phyloP scores from a whole-genome alignment of 345 rosid genomes.

The Brassica incana region DNA sequence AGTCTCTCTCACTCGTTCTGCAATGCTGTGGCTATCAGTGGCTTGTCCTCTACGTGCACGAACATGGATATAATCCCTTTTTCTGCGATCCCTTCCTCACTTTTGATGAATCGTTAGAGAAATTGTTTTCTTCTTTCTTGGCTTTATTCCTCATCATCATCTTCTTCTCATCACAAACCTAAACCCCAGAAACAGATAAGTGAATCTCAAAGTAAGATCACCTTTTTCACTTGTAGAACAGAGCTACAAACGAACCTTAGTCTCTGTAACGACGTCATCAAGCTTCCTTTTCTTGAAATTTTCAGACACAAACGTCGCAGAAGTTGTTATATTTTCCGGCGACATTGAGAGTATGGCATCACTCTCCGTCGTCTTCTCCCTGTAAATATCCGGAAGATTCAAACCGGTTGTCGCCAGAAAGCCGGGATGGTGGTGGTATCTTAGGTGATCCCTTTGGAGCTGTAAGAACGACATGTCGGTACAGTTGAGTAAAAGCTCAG shows the following conservation, averaged over 20 bases:
- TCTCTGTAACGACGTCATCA: conserved; percentile 30
- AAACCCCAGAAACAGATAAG: background rate
- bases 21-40: conserved; percentile 96
- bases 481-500: conserved; percentile 32
- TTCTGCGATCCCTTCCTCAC: conserved; percentile 47
- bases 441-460: conserved; percentile 52
- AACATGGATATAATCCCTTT: conserved; percentile 79
- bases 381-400: conserved; percentile 34
- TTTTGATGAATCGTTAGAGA: conserved; percentile 70
- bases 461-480: conserved; percentile 64
- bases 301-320: conserved; percentile 40
- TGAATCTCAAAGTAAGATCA: conserved; percentile 1
- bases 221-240: too few relatives aligned
- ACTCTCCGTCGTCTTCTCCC: conserved; percentile 17
- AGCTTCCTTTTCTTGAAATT: conserved; percentile 69
- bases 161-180: conserved; percentile 27
- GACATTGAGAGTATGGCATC: conserved; percentile 16
- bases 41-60: conserved; percentile 98
- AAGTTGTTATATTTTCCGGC: conserved; percentile 37
- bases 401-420: conserved; percentile 22
- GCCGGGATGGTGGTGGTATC: conserved; percentile 45
- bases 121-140: conserved; percentile 37
- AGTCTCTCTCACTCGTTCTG: conserved; percentile 76
- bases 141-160: conserved; percentile 5
- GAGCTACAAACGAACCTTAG: conserved; percentile 24